Base-by-base conservation (phyloP, 1,284 basidiomycete species). In the Melampsora larici-populina region DNA sequence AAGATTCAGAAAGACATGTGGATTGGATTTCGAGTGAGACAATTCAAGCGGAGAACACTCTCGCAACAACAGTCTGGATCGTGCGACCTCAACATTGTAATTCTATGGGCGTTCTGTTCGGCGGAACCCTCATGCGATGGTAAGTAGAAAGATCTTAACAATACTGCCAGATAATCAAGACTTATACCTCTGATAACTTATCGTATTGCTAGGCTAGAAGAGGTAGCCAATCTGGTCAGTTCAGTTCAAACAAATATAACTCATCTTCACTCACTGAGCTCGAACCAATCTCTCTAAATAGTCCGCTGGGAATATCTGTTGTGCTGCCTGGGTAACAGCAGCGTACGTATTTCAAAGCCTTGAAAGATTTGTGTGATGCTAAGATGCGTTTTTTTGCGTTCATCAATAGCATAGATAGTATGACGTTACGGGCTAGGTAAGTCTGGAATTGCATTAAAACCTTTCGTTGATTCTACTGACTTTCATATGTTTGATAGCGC, bases 31-130 rank as follows among this genome's bases (percentile, higher is more conserved):
- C 18, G 55, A 51, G n/a, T 60, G 33, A 26, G 69, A 51, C 70
- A 79, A 18, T 72, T 18, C 65, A 70, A 11, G 46, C 55, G 13
- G 60, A 70, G 5, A 79, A 81, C 31, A 81, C 81, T 24, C 63
- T 81, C 0, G 79, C 79, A 51, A 80, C 78, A 62, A 71, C 78
- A 11, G 55, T 81, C 2, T 81, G 79, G 79, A 79, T 81, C 65
- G 80, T 81, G 9, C 73, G 80, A 11, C 80, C 81, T 13, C 80
- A 81, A 65, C 73, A 80, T n/a, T 73, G 68, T 55, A 81, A 81
- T 75, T 76, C 72, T 8, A 80, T 80, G 69, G n/a, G 65, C 1
- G 70, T 81, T 48, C 71, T 81, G 2, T 81, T 81, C 46, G 81
- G 81, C 55, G 81, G 81, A 9, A 69, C 68, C 6, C 77, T 81